phyloP scores from a whole-genome alignment of 805 yeast genomes.

The Torulaspora indica region DNA sequence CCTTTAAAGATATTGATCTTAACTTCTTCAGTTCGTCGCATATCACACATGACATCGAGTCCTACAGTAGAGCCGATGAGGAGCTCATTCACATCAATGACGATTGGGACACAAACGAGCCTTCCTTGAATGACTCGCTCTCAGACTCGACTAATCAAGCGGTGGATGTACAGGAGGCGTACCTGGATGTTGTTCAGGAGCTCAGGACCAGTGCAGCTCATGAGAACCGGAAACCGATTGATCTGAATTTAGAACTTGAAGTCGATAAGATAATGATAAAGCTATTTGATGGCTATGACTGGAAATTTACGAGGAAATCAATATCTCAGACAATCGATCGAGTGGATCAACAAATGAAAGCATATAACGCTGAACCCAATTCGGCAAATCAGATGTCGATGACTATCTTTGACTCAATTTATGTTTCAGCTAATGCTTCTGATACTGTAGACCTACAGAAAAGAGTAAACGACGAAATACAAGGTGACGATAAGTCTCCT shows the following conservation, averaged over 20 bases:
- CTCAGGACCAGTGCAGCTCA: not conserved
- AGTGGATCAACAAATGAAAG: constrained; percentile 45
- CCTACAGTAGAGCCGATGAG: constrained; percentile 22
- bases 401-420: constrained; percentile 65
- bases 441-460: constrained; percentile 46
- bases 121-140: constrained; percentile 5
- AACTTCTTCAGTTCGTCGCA: constrained; percentile 21
- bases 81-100: constrained; percentile 18
- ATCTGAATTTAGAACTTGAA: constrained; percentile 28
- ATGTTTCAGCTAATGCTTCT: constrained; percentile 52
- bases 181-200: constrained; percentile 15
- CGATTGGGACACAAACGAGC: constrained; percentile 15
- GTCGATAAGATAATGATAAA: constrained; percentile 41
- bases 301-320: constrained; percentile 69
- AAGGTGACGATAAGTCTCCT: constrained; percentile 32
- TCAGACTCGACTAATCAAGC: constrained; percentile 6
- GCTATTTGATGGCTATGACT: constrained; percentile 87
- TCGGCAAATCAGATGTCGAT: constrained; percentile 13
- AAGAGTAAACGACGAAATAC: constrained; percentile 50
- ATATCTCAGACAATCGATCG: constrained; percentile 61
- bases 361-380: constrained; percentile 12
- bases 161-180: constrained; percentile 16
- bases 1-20: constrained; percentile 40
- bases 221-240: constrained; percentile 1
- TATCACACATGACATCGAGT: constrained; percentile 11